phyloP scores from a whole-genome alignment of 2,329 filamentous ascomycete genomes.

The Herpotrichia juniperi region DNA sequence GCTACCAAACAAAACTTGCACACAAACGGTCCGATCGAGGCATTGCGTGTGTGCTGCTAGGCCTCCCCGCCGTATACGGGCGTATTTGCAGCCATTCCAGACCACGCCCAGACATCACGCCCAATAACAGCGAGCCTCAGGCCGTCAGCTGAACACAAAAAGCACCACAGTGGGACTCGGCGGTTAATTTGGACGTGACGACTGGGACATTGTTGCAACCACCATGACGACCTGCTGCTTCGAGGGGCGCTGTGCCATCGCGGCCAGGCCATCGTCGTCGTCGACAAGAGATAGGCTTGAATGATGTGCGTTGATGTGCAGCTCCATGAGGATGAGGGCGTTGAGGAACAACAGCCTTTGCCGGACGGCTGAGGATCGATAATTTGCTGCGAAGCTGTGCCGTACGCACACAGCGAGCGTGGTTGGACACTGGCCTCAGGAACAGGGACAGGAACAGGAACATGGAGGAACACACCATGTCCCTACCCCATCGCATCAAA shows the following conservation, averaged over 20 bases:
- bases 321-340: slow-evolving; percentile 19
- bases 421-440: slow-evolving; percentile 8
- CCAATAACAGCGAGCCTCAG: slow-evolving; percentile 24
- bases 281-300: slow-evolving; percentile 26
- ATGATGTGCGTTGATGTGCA: slow-evolving; percentile 31
- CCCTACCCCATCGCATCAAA: neutral
- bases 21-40: slow-evolving; percentile 6
- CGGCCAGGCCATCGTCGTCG: slow-evolving; percentile 20
- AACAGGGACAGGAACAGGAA: too few relatives aligned
- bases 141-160: slow-evolving; percentile 31
- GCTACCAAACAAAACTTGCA: neutral
- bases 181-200: slow-evolving; percentile 38
- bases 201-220: slow-evolving; percentile 15
- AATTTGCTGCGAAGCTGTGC: slow-evolving; percentile 12
- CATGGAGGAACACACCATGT: slow-evolving; percentile 3
- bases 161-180: slow-evolving; percentile 36
- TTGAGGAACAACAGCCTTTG: slow-evolving; percentile 15
- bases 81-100: slow-evolving; percentile 41
- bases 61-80: slow-evolving; percentile 31
- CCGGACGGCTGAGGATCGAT: slow-evolving; percentile 15
- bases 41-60: slow-evolving; percentile 20
- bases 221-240: slow-evolving; percentile 7
- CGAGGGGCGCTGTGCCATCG: slow-evolving; percentile 13
- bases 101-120: slow-evolving; percentile 9
- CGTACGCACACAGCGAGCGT: slow-evolving; percentile 3